Base-by-base conservation (phyloP, 1,139 yeast genomes). In the Hyphopichia khmerensis region DNA sequence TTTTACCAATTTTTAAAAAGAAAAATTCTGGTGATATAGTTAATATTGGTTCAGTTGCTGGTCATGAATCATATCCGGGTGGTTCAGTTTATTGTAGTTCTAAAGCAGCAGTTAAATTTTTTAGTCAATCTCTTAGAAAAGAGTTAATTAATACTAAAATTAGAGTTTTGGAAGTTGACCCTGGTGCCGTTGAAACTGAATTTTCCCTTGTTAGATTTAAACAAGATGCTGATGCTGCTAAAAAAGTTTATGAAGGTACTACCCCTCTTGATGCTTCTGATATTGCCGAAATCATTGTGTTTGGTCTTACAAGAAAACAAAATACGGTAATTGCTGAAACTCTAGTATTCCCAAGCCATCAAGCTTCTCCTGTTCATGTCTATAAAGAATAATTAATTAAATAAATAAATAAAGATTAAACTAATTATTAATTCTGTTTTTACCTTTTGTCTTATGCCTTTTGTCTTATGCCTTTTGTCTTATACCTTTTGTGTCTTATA, bases 1-100 rank as follows among this genome's bases (percentile, higher is more conserved):
- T 82, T 15, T 56, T 85, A 40, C 87, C 87, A 18, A 69, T 71
- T 32, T 79, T 87, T 69, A 79, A 81, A 60, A 78, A 69, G 40
- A 71, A 74, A 44, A 67, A 75, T 50, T 49, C 58, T 21, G 80
- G 80, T 46, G 79, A 71, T 48, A 72, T 75, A 46, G 73, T 75
- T 36, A 75, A 73, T 51, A 58, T 76, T 44, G 79, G 80, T 15
- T 71, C 78, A 2, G 69, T 75, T 49, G 81, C 81, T 17, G 80
- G 80, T 33, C 65, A 77, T 52, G 79, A 74, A 43, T 65, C 75
- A 27, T 75, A 75, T 57, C 76, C 78, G 10, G 79, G 79, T 43
- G 80, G 80, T 39, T 65, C 72, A 35, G 64, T 75, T 41, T 76
- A 76, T 53, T 75, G 80, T 61, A 79, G 80, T 10, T 62, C 78